Percentiles rank a stretch among this genome's conserved stretches.
Conservation (phyloP, 2,329 filamentous ascomycete species). For the Aulographum hederae region DNA sequence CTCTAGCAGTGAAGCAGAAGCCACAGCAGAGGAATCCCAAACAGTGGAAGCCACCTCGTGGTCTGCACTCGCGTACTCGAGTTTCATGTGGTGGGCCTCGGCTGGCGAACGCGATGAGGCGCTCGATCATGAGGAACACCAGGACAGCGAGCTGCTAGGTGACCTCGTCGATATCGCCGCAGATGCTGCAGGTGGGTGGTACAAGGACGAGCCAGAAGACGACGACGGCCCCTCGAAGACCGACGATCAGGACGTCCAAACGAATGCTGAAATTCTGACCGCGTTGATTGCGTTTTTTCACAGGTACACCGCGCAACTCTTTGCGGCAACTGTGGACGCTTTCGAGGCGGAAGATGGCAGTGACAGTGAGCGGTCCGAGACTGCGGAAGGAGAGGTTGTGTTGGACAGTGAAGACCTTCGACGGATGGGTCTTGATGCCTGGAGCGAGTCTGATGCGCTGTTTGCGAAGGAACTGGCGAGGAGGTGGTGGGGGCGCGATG, state of each 20-base stretch:
- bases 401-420: constrained; percentile 43
- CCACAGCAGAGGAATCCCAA: constrained; percentile 3
- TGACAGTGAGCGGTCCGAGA: constrained; percentile 15
- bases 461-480: constrained; percentile 46
- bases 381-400: constrained; percentile 19
- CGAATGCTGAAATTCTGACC: constrained; percentile 38
- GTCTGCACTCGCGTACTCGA: constrained; percentile 60
- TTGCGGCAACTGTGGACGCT: constrained; percentile 44
- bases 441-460: constrained; percentile 51
- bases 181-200: constrained; percentile 22
- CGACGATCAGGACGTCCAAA: neutral
- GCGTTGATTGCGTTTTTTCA: constrained; percentile 69
- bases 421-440: constrained; percentile 59
- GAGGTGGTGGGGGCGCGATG: constrained; percentile 47
- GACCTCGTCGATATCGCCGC: constrained; percentile 16
- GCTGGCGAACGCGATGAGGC: constrained; percentile 52
- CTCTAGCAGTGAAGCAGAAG: neutral
- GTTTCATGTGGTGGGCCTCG: constrained; percentile 83
- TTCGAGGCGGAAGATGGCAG: constrained; percentile 23
- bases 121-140: constrained; percentile 34
- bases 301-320: constrained; percentile 47
- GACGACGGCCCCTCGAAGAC: constrained; percentile 19
- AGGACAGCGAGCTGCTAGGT: constrained; percentile 25
- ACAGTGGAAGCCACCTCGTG: constrained; percentile 39
- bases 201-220: constrained; percentile 22